phyloP scores from a whole-genome alignment of 306 rosid genomes.

The Nissolia schottii region DNA sequence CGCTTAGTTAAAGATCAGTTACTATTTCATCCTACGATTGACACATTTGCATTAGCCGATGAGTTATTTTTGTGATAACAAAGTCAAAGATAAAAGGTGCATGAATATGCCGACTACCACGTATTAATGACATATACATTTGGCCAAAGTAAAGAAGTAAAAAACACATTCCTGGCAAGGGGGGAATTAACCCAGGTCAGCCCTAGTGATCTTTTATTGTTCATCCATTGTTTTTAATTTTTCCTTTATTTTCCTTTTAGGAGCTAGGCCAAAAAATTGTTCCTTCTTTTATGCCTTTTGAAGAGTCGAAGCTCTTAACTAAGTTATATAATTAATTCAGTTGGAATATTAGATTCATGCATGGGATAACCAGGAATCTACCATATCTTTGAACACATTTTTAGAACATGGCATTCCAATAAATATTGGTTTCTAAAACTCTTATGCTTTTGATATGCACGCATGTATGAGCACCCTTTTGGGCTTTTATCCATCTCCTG shows the following conservation, averaged over 20 bases:
- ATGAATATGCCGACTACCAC: constrained; percentile 19
- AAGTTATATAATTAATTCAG: not conserved
- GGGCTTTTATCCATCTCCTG: not conserved
- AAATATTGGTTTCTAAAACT: not conserved
- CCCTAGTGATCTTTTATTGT: not conserved
- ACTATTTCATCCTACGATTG: no score
- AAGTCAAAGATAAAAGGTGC: constrained; percentile 6
- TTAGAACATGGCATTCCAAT: not conserved
- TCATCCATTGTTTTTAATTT: not conserved
- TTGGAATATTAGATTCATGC: constrained; percentile 7
- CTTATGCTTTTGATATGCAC: not conserved
- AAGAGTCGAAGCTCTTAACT: constrained; percentile 19
- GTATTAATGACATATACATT: not conserved
- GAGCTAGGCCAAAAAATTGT: not conserved
- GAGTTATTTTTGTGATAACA: no score
- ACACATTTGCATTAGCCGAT: no score
- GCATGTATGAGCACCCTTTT: not conserved
- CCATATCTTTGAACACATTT: not conserved
- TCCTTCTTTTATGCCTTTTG: constrained; percentile 29
- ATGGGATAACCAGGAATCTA: not conserved
- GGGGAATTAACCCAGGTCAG: constrained; percentile 20
- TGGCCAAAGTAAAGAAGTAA: not conserved
- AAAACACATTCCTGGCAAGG: constrained; percentile 16
- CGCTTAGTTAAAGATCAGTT: no score
- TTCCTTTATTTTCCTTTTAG: not conserved